Percentiles rank a stretch among this genome's conserved stretches.
These are phyloP conservation scores for Microbotryomycetes sp. DNA, from an alignment of 1,284 basidiomycete species.

Conservation along the genomic window DNA sequence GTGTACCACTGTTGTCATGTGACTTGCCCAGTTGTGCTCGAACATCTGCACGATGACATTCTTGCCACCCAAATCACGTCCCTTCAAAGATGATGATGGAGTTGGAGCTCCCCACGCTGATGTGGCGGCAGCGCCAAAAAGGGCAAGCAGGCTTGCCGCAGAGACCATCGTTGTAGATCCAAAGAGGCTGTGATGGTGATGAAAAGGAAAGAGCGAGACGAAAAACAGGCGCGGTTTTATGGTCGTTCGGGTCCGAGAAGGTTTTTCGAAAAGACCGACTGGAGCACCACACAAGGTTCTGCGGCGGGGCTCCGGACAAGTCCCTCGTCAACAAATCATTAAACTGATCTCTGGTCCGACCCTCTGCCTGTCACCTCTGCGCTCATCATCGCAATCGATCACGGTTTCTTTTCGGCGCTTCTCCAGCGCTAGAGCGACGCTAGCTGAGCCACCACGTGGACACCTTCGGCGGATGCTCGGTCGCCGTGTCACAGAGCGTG, in stretches of 20 bases:
- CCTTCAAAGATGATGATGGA: not conserved
- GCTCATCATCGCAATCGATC: too few relatives aligned
- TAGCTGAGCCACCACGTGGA: too few relatives aligned
- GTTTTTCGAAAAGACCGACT: not conserved
- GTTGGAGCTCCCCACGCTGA: not conserved
- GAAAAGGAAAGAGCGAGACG: not conserved
- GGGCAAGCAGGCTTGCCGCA: not conserved
- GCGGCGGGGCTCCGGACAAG: not conserved
- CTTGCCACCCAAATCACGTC: not conserved
- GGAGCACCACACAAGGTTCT: conserved; percentile 1
- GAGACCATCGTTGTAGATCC: not conserved
- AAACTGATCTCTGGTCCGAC: not conserved
- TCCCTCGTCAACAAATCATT: not conserved
- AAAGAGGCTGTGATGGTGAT: not conserved
- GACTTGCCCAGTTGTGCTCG: conserved; percentile 7
- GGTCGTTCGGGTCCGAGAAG: not conserved
- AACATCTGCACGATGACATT: conserved; percentile 7
- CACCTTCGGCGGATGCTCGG: too few relatives aligned
- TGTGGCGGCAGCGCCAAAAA: not conserved
- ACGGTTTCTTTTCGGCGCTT: not conserved
- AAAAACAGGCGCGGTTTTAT: not conserved
- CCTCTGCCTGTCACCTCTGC: not conserved
- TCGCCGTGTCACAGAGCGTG: too few relatives aligned
- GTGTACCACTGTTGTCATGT: not conserved
- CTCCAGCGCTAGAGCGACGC: not conserved